Conservation (phyloP, 345 rosid genomes). For the Gossypium stocksii region DNA sequence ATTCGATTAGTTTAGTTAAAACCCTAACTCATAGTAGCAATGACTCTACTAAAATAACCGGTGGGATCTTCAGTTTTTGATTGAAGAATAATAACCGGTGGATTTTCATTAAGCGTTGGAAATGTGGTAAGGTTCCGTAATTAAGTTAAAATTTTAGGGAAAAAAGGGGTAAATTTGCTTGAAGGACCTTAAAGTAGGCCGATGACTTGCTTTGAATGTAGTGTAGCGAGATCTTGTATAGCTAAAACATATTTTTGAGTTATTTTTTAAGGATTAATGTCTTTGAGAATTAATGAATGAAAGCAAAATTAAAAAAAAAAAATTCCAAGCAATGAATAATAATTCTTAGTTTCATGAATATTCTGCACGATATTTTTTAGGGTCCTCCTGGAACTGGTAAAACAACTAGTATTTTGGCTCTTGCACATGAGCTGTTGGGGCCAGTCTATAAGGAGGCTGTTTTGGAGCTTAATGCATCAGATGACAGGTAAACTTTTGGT, state of each 20-base stretch:
- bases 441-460: constrained; percentile 77
- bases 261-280: neutral
- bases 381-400: constrained; percentile 99
- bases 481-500: constrained; percentile 47
- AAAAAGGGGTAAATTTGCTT: too few species aligned
- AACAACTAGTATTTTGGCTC: constrained; percentile 92
- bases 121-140: neutral
- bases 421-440: constrained; percentile 94
- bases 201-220: neutral
- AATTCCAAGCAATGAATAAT: neutral
- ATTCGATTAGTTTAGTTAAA: neutral
- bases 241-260: neutral
- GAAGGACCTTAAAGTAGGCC: too few species aligned
- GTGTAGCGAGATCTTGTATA: neutral
- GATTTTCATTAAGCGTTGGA: neutral
- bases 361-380: constrained; percentile 27
- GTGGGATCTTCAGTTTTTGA: neutral
- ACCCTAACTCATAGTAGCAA: neutral
- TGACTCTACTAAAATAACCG: neutral
- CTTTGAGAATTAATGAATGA: neutral
- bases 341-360: neutral
- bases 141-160: neutral
- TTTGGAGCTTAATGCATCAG: constrained; percentile 92
- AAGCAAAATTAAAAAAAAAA: neutral
- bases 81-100: neutral